These are phyloP conservation scores for Penicillium antarcticum DNA, from an alignment of 495 filamentous ascomycete genomes.

Conservation along the genomic window DNA sequence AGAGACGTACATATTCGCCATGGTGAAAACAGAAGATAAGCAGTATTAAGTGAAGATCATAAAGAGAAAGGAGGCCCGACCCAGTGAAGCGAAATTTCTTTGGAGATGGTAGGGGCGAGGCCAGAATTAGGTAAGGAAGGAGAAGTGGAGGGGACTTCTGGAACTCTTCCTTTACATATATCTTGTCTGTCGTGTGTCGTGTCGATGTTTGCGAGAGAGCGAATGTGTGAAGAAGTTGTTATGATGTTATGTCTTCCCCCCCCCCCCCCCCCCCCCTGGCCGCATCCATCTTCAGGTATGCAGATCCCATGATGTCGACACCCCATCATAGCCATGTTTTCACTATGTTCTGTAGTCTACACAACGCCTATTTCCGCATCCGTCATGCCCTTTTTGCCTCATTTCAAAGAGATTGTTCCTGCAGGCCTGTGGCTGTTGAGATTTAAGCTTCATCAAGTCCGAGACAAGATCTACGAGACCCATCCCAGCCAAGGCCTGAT, in stretches of 20 bases:
- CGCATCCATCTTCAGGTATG: constrained; percentile 26
- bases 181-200: constrained; percentile 8
- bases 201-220: neutral
- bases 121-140: constrained; percentile 11
- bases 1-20: constrained; percentile 26
- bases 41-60: neutral
- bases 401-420: neutral
- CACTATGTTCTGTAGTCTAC: no score
- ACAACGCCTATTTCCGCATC: neutral
- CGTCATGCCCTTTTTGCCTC: neutral
- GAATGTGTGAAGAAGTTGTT: neutral
- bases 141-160: constrained; percentile 8
- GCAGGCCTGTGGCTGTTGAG: constrained; percentile 9
- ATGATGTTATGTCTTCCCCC: neutral
- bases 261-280: constrained; percentile 20
- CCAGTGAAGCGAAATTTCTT: neutral
- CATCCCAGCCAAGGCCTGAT: neutral
- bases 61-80: neutral
- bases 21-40: constrained; percentile 9
- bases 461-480: constrained; percentile 22
- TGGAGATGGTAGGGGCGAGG: constrained; percentile 1
- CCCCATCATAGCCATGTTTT: constrained; percentile 5
- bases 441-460: constrained; percentile 25
- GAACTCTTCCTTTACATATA: neutral
- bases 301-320: constrained; percentile 27